phyloP scores from a whole-genome alignment of 2,329 filamentous ascomycete species.

The Colletotrichum sp. region DNA sequence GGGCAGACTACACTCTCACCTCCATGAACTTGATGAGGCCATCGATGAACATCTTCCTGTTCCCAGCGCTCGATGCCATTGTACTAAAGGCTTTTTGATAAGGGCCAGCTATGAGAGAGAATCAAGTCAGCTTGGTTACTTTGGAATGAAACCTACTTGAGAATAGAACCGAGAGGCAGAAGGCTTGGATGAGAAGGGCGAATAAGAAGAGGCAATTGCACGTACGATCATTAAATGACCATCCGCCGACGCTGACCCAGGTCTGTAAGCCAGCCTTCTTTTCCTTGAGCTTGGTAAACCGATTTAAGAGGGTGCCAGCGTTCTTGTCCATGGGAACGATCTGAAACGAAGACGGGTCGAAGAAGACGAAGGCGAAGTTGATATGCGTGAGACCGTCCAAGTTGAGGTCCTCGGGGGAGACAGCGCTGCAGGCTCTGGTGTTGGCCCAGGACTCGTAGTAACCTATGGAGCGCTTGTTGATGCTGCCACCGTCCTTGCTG shows the following conservation, averaged over 20 bases:
- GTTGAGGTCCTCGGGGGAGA: constrained; percentile 19
- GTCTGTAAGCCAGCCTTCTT: constrained; percentile 33
- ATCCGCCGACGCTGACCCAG: constrained; percentile 46
- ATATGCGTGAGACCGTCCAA: constrained; percentile 21
- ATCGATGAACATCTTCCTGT: constrained; percentile 24
- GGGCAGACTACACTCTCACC: constrained; percentile 29
- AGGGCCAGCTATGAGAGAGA: constrained; percentile 21
- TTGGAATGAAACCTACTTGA: not conserved
- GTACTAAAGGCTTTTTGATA: constrained; percentile 29
- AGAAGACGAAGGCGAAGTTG: constrained; percentile 45
- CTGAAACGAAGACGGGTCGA: constrained; percentile 36
- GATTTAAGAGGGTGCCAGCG: constrained; percentile 22
- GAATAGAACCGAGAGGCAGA: not conserved
- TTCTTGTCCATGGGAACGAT: constrained; percentile 27
- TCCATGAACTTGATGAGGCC: constrained; percentile 22
- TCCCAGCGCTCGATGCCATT: constrained; percentile 10
- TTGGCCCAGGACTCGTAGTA: constrained; percentile 39
- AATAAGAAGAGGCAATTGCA: constrained; percentile 15
- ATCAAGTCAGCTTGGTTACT: constrained; percentile 5
- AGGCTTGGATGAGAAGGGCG: not conserved
- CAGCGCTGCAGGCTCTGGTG: constrained; percentile 23
- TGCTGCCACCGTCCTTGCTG: not conserved
- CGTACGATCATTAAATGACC: constrained; percentile 38
- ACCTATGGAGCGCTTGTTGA: constrained; percentile 28
- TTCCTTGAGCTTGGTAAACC: constrained; percentile 36